Conservation (phyloP, 169 alveolate species). For the Cryptosporidium sp. region DNA sequence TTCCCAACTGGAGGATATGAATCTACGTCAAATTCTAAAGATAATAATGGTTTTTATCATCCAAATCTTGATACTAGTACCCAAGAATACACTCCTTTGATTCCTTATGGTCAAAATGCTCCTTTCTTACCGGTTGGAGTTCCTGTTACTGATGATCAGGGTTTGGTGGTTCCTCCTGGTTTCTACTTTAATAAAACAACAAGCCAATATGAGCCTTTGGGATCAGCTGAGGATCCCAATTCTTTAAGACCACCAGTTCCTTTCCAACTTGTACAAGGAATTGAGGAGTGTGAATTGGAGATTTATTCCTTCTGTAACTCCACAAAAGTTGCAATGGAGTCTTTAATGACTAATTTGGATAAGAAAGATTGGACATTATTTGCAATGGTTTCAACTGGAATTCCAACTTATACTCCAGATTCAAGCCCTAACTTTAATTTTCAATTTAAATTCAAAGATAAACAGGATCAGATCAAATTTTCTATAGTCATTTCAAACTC, state of each 20-base stretch:
- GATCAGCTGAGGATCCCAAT: background rate
- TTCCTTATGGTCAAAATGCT: conserved; percentile 46
- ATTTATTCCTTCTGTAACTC: conserved; percentile 22
- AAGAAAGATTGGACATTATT: background rate
- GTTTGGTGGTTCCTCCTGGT: conserved; percentile 21
- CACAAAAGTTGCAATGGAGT: background rate
- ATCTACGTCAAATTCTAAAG: conserved; percentile 15
- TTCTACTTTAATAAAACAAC: conserved; percentile 44
- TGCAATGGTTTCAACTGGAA: conserved; percentile 19
- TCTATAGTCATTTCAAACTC: background rate
- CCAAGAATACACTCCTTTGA: conserved; percentile 14
- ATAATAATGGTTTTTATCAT: conserved; percentile 18
- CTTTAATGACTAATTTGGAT: background rate
- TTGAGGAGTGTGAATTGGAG: conserved; percentile 1
- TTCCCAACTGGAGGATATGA: conserved; percentile 47
- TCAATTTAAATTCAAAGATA: background rate
- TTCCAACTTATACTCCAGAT: conserved; percentile 3
- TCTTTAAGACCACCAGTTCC: conserved; percentile 29
- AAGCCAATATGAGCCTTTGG: conserved; percentile 36
- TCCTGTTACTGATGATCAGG: conserved; percentile 8
- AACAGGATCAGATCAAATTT: conserved; percentile 4
- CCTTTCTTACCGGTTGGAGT: conserved; percentile 62
- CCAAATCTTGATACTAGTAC: conserved; percentile 5
- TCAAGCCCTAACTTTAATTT: conserved; percentile 7
- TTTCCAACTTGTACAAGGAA: background rate